A percentile compares a stretch with the other conserved stretches of the same genome.
Evolutionary conservation across 768 basidiomycete genomes (phyloP).

Genomic region (Podaxis rugospora): DNA sequence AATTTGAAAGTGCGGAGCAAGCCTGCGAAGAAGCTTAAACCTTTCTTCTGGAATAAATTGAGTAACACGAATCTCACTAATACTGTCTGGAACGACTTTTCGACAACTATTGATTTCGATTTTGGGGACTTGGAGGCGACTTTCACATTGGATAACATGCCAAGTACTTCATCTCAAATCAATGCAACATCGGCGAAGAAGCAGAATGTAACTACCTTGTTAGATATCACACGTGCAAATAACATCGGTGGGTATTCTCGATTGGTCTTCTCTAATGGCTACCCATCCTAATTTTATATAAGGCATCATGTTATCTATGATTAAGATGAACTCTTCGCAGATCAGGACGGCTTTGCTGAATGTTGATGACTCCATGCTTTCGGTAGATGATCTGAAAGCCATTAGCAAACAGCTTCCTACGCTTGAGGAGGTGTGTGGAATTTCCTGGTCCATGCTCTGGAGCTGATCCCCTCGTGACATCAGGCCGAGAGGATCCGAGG

Average conservation of each 20-base stretch:
- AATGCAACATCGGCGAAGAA: slow-evolving; percentile 37
- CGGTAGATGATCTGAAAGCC: slow-evolving; percentile 71
- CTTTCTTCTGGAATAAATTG: slow-evolving; percentile 92
- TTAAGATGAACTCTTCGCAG: slow-evolving; percentile 58
- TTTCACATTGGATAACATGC: slow-evolving; percentile 55
- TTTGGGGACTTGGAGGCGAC: slow-evolving; percentile 71
- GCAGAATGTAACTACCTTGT: slow-evolving; percentile 61
- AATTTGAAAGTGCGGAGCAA: slow-evolving; percentile 29
- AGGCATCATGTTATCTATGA: slow-evolving; percentile 84
- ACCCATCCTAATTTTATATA: background rate
- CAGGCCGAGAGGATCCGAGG: slow-evolving; percentile 63
- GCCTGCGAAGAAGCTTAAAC: slow-evolving; percentile 63
- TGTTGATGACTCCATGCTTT: slow-evolving; percentile 63
- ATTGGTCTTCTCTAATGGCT: background rate
- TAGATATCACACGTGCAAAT: slow-evolving; percentile 80
- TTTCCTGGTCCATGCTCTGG: background rate
- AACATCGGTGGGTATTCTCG: slow-evolving; percentile 58
- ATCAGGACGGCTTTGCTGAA: slow-evolving; percentile 72
- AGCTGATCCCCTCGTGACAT: background rate
- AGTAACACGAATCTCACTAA: slow-evolving; percentile 28
- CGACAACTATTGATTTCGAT: slow-evolving; percentile 40
- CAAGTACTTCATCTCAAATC: slow-evolving; percentile 38
- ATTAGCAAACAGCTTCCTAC: slow-evolving; percentile 77
- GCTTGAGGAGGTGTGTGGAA: slow-evolving; percentile 63
- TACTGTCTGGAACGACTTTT: slow-evolving; percentile 71